Evolutionary conservation across 2,329 filamentous ascomycete genomes (phyloP).

Genomic region (Trichoderma cornu-damae): DNA sequence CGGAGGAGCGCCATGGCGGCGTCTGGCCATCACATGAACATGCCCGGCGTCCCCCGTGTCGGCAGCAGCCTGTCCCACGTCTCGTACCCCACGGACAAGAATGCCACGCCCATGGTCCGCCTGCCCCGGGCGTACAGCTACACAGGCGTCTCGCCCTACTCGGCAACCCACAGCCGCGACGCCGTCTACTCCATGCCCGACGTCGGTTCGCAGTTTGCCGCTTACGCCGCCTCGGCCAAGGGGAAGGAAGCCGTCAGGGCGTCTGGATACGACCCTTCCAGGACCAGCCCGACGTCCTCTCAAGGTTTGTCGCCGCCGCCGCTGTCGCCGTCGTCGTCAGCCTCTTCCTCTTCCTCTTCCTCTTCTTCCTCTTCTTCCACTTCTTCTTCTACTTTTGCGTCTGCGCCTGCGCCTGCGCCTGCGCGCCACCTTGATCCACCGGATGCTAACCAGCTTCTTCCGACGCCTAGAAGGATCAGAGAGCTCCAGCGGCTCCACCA

Average conservation of each 20-base stretch:
- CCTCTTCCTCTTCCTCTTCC: background rate
- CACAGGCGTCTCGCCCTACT: conserved; percentile 34
- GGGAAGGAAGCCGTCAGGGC: conserved; percentile 40
- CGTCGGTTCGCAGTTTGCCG: conserved; percentile 23
- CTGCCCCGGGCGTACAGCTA: conserved; percentile 43
- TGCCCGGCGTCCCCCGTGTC: conserved; percentile 40
- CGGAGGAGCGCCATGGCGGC: conserved; percentile 46
- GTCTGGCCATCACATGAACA: conserved; percentile 36
- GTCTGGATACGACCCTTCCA: conserved; percentile 30
- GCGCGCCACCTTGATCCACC: conserved; percentile 1
- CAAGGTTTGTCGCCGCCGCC: conserved; percentile 30
- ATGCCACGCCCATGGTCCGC: conserved; percentile 36
- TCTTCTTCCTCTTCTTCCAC: no score
- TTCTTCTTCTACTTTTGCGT: no score
- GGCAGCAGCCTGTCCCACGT: conserved; percentile 44
- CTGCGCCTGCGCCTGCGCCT: no score
- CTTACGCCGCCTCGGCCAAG: conserved; percentile 32
- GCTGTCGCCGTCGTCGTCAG: background rate
- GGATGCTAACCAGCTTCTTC: conserved; percentile 11
- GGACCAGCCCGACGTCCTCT: conserved; percentile 36
- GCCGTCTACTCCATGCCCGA: conserved; percentile 30
- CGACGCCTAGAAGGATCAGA: conserved; percentile 22
- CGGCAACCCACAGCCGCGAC: conserved; percentile 29
- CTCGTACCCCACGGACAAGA: conserved; percentile 41
- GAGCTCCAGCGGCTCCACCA: conserved; percentile 37